phyloP scores from a whole-genome alignment of 257 asterid genomes.

The Penstemon eatonii region DNA sequence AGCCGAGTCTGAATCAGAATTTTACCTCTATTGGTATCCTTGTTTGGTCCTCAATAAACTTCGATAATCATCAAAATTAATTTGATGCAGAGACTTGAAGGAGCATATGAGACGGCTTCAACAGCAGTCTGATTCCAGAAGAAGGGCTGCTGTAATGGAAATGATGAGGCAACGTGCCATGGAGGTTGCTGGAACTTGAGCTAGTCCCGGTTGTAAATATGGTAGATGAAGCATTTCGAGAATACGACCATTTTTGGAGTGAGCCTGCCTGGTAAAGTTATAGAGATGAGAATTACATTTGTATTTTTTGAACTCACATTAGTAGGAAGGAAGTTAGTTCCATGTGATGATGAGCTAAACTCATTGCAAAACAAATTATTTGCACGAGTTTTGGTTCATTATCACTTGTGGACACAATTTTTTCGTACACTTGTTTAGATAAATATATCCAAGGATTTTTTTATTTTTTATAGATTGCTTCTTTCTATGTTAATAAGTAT shows the following conservation, averaged over 20 bases:
- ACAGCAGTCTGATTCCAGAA: slow-evolving; percentile 61
- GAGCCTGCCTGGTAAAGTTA: background rate
- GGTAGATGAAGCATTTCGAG: background rate
- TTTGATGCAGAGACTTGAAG: slow-evolving; percentile 52
- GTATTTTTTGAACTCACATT: background rate
- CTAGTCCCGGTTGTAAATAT: slow-evolving; percentile 23
- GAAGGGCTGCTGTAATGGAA: slow-evolving; percentile 69
- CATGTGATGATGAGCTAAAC: slow-evolving; percentile 9
- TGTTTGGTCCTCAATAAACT: no score
- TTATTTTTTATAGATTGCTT: no score
- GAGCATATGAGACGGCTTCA: slow-evolving; percentile 57
- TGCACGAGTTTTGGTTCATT: background rate
- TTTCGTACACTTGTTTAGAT: no score
- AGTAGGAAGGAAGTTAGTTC: slow-evolving; percentile 16
- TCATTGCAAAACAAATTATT: background rate
- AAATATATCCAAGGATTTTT: no score
- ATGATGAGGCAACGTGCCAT: slow-evolving; percentile 40
- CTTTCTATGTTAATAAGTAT: no score
- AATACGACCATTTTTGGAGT: background rate
- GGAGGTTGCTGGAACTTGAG: background rate
- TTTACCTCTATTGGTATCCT: no score
- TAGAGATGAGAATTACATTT: slow-evolving; percentile 7
- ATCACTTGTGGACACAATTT: no score
- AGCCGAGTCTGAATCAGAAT: no score
- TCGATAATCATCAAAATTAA: no score